Base-by-base conservation (phyloP, 257 asterid genomes). In the Penstemon davidsonii region DNA sequence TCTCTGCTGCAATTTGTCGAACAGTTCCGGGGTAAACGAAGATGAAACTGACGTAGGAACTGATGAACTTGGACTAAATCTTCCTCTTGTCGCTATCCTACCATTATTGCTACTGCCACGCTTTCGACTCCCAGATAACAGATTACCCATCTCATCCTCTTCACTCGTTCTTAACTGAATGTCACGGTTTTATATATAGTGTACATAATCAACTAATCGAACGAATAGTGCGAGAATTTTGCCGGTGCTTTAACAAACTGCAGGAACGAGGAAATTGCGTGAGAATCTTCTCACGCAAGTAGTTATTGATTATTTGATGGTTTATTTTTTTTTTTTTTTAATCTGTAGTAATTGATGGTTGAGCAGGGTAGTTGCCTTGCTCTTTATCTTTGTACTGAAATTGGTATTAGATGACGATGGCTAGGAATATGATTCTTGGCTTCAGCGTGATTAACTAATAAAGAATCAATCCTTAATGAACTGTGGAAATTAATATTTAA, bases 101-200 rank as follows among this genome's bases (percentile, higher is more conserved):
- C 56, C 45, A 46, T 43, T n/a, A 8, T 10, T 62, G 15, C 55
- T 49, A 37, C 52, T 57, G 50, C 46, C 52, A 56, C 42, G 62
- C 68, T 72, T 81, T 5, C 75, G 63, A 46, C 49, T 53, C 46
- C 83, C 71, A 52, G 37, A 66, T 51, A 73, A 54, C 65, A 68
- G 63, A 49, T 76, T 82, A 15, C 86, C 84, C 86, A 78, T 78
- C 73, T 56, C 83, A 81, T 79, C 73, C 68, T 78, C 75, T 72
- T 60, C 67, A 33, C 60, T 43, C 58, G 37, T 57, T 49, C 43
- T 41, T 63, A 33, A n/a, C 40, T 71, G 55, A 36, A 40, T 36
- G 8, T 40, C n/a, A 8, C 25, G 6, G 36, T 54, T 60, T 8
- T 75, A 71, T 15, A 60, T 75, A 71, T 11, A 60, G 12, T 38